Evolutionary conservation across 768 basidiomycete genomes (phyloP), one percentile per base, ranked within the genome.

Genomic region (Mycena indigotica): DNA sequence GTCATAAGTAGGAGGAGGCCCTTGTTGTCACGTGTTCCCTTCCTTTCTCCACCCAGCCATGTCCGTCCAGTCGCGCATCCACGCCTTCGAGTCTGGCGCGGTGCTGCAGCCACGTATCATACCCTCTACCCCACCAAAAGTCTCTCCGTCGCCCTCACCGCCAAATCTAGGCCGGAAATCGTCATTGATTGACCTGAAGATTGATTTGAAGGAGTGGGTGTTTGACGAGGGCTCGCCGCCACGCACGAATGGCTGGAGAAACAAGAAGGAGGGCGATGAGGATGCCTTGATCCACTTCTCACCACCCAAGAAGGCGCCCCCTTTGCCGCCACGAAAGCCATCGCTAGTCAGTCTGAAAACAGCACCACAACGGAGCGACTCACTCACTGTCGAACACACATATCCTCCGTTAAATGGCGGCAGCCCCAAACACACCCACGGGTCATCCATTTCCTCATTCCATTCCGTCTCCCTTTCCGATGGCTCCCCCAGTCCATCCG

Each of bases 401-500:
- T 84, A 86, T 65, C 85, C 85, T 17, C 82, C 81, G 2, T 67
- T 69, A 45, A 75, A 72, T 57, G 28, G 70, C 69, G 61, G 68
- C 70, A 19, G 77, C 73, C 51, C 69, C 75, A 16, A 65, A 32
- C 89, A 91, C 67, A 80, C 75, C 4, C 80, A 83, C 4, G 81
- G 80, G 2, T 89, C 88, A 1, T 92, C 90, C 48, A 81, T 90
- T 35, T 91, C 90, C 2, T 92, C 90, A 26, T 91, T 93, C 60
- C 89, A 91, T 64, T 91, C 90, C 2, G 87, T 92, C 24, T 92
- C 90, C 1, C 79, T 92, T 17, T 91, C 89, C 1, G 88, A 87
- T 5, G 86, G 87, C 60, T 73, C 64, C 65, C 77, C 44, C 73
- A 77, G 54, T 72, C 74, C 67, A 76, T 77, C 21, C 25, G n/a